These are phyloP conservation scores for Luvunga scandens DNA, from an alignment of 345 rosid species.

Conservation along the genomic window DNA sequence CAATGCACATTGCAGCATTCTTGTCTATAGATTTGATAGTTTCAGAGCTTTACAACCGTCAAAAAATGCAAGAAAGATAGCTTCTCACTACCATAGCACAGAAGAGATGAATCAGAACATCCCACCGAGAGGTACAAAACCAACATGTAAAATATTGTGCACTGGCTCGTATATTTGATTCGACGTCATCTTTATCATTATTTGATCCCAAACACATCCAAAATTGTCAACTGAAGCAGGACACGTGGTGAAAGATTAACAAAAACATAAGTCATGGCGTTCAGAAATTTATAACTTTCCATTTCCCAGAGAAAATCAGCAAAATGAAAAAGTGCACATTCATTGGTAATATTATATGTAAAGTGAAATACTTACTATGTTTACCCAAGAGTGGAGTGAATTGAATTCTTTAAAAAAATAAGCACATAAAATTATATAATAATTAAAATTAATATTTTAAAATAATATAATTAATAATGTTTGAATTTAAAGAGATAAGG, in stretches of 20 bases:
- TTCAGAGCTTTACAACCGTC: background rate
- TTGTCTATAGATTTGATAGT: constrained; percentile 6
- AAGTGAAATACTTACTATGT: too few species aligned
- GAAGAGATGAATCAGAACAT: background rate
- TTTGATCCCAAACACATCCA: background rate
- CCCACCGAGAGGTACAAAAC: background rate
- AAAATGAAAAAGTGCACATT: background rate
- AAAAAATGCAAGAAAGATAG: background rate
- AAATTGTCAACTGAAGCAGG: background rate
- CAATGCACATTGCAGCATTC: background rate
- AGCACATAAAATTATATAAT: too few species aligned
- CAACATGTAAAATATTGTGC: background rate
- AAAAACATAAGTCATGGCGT: background rate
- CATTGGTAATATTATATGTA: background rate
- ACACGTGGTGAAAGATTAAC: background rate
- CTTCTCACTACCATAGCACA: constrained; percentile 5
- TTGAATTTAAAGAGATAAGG: too few species aligned
- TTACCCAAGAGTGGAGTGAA: too few species aligned
- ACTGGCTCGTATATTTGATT: background rate
- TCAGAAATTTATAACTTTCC: background rate
- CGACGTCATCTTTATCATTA: background rate
- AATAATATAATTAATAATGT: too few species aligned
- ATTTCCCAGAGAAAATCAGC: background rate
- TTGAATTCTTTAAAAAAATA: too few species aligned
- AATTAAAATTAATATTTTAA: too few species aligned